Base-by-base conservation (phyloP, 176 grass and related monocot genomes). In the Eragrostis nindensis region DNA sequence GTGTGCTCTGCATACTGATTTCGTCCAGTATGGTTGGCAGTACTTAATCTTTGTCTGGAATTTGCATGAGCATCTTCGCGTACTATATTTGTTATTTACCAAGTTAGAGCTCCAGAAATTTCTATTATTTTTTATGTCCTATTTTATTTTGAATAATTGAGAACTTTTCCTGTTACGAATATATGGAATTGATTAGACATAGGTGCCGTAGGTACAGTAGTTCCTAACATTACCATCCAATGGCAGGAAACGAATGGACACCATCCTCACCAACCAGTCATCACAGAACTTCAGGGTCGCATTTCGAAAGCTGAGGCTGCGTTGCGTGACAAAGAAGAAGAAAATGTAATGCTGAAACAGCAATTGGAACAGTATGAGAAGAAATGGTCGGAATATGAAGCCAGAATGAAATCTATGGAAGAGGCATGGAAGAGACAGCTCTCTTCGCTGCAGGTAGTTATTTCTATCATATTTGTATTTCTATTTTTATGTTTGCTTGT, bases 351-450 rank as follows among this genome's bases (percentile, higher is more conserved):
- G 45, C 80, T 99, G 40, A 95, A 87, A 84, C 86, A 84, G 55
- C 92, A 89, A 47, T 73, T 99, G 70, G 87, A 95, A 84, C 92
- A 93, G 8, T 95, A 95, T 48, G 93, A 99, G 84, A 90, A 84
- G 60, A 93, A 90, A 57, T 99, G 96, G 92, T 85, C 78, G 12
- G 90, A 93, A 10, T 99, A 99, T 80, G 96, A 95, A 62, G 83
- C 65, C 36, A 95, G 89, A 91, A 99, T 99, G 96, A 95, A 99
- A 82, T 80, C 71, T 42, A 93, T 99, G 93, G 93, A 95, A 83
- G 86, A 91, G 18, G 78, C 82, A 46, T 95, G 93, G 92, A 88
- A 93, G 90, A 95, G 92, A 75, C 90, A 99, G 63, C 85, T 99
- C 49, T 84, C 90, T 70, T 91, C 96, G 70, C 70, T 99, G 63